These are phyloP conservation scores for Paramecium sexaurelia DNA, from an alignment of 73 alveolate genomes.

Conservation along the genomic window DNA sequence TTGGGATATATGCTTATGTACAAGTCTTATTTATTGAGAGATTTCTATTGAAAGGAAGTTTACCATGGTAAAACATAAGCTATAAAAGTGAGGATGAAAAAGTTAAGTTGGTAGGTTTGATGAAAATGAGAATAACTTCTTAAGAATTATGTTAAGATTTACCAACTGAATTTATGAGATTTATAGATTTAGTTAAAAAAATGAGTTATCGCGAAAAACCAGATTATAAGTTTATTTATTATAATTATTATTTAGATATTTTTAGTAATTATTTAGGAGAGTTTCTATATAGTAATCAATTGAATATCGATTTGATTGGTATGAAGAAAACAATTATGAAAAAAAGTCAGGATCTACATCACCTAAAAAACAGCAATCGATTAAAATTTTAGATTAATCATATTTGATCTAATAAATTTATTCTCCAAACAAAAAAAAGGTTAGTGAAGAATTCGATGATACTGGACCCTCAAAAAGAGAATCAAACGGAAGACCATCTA, in stretches of 20 bases:
- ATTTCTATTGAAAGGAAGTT: constrained; percentile 72
- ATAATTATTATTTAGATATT: background rate
- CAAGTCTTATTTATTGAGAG: background rate
- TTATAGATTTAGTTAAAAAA: constrained; percentile 69
- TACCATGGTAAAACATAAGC: constrained; percentile 95
- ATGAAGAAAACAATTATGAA: background rate
- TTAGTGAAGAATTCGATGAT: constrained; percentile 22
- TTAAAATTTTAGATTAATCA: background rate
- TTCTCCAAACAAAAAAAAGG: background rate
- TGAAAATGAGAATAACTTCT: constrained; percentile 83
- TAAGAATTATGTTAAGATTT: constrained; percentile 84
- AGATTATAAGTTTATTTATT: constrained; percentile 75
- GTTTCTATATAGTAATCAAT: background rate
- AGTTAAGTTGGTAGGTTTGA: constrained; percentile 82
- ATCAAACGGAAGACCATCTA: background rate
- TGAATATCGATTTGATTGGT: constrained; percentile 31
- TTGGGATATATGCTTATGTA: constrained; percentile 80
- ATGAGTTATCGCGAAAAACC: constrained; percentile 85
- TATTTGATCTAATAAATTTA: background rate
- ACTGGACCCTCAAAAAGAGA: background rate
- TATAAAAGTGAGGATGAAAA: constrained; percentile 91
- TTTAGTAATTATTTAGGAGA: constrained; percentile 3
- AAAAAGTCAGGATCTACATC: constrained; percentile 33
- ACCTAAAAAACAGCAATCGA: background rate
- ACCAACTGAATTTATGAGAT: constrained; percentile 59